Evolutionary conservation across 2,329 filamentous ascomycete species (phyloP).

Genomic region (Ophiostoma himal-ulmi): DNA sequence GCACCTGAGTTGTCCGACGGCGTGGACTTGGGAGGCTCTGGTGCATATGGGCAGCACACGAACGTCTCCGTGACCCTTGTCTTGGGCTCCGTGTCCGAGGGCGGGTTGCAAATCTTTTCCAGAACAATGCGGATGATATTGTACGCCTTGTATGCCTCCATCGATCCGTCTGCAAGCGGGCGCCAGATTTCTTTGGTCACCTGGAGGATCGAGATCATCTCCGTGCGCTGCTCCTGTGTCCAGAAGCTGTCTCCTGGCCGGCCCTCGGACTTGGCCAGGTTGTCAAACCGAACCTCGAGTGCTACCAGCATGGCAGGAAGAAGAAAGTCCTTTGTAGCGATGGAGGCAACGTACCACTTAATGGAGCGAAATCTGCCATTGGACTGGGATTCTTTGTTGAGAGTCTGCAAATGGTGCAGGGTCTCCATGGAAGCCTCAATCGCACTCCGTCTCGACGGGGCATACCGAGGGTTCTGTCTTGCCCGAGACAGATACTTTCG

Average conservation of each 20-base stretch:
- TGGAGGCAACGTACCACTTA: conserved; percentile 71
- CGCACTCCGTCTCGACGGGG: conserved; percentile 74
- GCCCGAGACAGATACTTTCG: conserved; percentile 78
- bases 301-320: conserved; percentile 79
- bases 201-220: conserved; percentile 72
- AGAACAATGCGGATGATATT: conserved; percentile 79
- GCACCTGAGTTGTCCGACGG: conserved; percentile 12
- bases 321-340: conserved; percentile 79
- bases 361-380: conserved; percentile 66
- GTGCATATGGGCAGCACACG: neutral
- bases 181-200: conserved; percentile 74
- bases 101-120: conserved; percentile 56
- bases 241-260: conserved; percentile 44
- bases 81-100: neutral
- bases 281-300: conserved; percentile 72
- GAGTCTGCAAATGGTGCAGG: conserved; percentile 67
- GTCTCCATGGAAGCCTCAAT: conserved; percentile 83
- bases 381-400: conserved; percentile 68
- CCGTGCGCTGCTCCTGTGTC: conserved; percentile 56
- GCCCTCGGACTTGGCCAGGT: conserved; percentile 41
- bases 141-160: conserved; percentile 86
- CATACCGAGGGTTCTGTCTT: conserved; percentile 71
- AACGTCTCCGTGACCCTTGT: conserved; percentile 1
- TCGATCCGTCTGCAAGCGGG: conserved; percentile 65
- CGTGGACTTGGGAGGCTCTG: conserved; percentile 4